phyloP scores from a whole-genome alignment of 495 filamentous ascomycete genomes.

The Pyrenula massariospora region DNA sequence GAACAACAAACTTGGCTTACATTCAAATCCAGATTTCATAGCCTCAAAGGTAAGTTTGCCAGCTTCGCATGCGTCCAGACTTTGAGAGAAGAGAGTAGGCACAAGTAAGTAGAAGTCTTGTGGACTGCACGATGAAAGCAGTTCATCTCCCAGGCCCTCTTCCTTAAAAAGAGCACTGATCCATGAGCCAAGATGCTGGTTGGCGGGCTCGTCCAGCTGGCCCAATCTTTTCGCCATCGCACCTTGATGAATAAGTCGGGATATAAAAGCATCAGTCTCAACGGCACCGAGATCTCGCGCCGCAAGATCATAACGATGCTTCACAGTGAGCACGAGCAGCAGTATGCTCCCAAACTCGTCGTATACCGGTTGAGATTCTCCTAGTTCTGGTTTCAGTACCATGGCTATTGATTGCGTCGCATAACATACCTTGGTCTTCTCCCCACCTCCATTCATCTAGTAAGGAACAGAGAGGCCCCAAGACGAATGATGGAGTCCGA shows the following conservation, averaged over 20 bases:
- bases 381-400: background rate
- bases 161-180: constrained; percentile 77
- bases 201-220: constrained; percentile 60
- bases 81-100: constrained; percentile 78
- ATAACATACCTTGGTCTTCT: constrained; percentile 57
- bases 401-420: background rate
- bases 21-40: constrained; percentile 82
- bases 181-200: constrained; percentile 70
- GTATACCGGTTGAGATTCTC: constrained; percentile 91
- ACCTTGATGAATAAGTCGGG: constrained; percentile 60
- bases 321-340: constrained; percentile 68
- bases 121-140: constrained; percentile 83
- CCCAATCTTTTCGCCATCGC: constrained; percentile 48
- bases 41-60: constrained; percentile 64
- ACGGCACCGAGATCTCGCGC: constrained; percentile 53
- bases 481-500: constrained; percentile 57
- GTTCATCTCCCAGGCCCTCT: constrained; percentile 74
- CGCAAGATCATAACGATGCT: constrained; percentile 70
- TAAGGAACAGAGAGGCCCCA: constrained; percentile 74
- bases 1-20: constrained; percentile 30
- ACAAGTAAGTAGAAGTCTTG: constrained; percentile 92
- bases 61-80: constrained; percentile 60
- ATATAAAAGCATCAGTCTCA: constrained; percentile 57
- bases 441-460: constrained; percentile 88
- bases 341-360: constrained; percentile 91